Evolutionary conservation across 805 yeast genomes (phyloP).

Genomic region (Ascoidea asiatica): DNA sequence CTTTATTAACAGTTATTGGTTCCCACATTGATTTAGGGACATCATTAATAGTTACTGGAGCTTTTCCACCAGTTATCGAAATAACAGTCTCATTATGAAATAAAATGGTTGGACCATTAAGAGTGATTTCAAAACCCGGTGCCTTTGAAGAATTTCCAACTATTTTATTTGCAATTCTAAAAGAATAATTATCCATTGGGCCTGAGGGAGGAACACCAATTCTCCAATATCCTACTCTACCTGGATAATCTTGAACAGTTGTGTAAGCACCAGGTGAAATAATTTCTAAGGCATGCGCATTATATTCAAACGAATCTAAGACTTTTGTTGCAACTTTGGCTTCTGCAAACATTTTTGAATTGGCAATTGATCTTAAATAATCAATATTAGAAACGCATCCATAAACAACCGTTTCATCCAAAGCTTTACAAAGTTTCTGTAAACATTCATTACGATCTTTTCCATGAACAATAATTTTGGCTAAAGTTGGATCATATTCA

Average conservation of each 20-base stretch:
- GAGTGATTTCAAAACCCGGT: slow-evolving; percentile 84
- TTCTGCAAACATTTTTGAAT: slow-evolving; percentile 69
- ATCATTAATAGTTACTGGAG: slow-evolving; percentile 55
- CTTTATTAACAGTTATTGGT: slow-evolving; percentile 59
- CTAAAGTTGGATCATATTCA: slow-evolving; percentile 93
- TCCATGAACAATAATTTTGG: slow-evolving; percentile 93
- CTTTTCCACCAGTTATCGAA: slow-evolving; percentile 81
- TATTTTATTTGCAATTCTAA: slow-evolving; percentile 76
- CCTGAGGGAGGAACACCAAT: slow-evolving; percentile 98
- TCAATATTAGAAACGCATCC: slow-evolving; percentile 89
- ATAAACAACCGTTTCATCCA: slow-evolving; percentile 73
- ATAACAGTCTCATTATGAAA: slow-evolving; percentile 74
- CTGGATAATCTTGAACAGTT: slow-evolving; percentile 92
- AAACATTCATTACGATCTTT: slow-evolving; percentile 79
- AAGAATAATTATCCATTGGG: slow-evolving; percentile 91
- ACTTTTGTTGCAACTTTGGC: slow-evolving; percentile 83
- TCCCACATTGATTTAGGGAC: slow-evolving; percentile 37
- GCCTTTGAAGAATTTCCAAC: slow-evolving; percentile 78
- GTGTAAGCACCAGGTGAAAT: slow-evolving; percentile 88
- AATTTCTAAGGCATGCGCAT: slow-evolving; percentile 76
- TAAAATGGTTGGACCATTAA: slow-evolving; percentile 72
- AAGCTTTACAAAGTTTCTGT: slow-evolving; percentile 59
- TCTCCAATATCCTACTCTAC: slow-evolving; percentile 76
- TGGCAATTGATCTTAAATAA: slow-evolving; percentile 74
- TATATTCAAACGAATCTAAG: slow-evolving; percentile 67